A percentile compares a stretch with the other conserved stretches of the same genome.
Evolutionary conservation across 2,329 filamentous ascomycete genomes (phyloP).

Genomic region (Fusarium luffae): DNA sequence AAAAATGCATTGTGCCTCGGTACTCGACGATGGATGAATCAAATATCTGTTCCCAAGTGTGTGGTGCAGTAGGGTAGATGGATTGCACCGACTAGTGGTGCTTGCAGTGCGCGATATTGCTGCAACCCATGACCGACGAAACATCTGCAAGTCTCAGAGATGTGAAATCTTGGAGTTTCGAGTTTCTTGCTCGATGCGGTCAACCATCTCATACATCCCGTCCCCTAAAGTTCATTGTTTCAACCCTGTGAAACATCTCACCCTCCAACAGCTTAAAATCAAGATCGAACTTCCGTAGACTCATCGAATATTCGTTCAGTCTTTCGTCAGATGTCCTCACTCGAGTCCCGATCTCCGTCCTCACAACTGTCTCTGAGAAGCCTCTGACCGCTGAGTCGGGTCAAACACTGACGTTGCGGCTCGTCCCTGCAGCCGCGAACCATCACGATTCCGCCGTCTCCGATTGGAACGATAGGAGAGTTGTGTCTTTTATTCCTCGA

Average conservation of each 20-base stretch:
- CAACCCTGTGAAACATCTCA: constrained; percentile 33
- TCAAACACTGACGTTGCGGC: constrained; percentile 26
- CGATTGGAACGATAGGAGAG: not conserved
- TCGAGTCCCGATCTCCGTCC: constrained; percentile 17
- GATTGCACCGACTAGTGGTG: not conserved
- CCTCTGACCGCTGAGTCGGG: constrained; percentile 15
- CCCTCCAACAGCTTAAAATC: constrained; percentile 18
- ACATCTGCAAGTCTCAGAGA: constrained; percentile 18
- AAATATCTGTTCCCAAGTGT: not conserved
- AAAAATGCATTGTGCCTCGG: constrained; percentile 3
- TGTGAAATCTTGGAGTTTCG: constrained; percentile 8
- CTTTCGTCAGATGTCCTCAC: constrained; percentile 21
- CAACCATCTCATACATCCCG: constrained; percentile 5
- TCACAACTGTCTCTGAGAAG: constrained; percentile 2
- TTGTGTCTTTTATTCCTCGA: not conserved
- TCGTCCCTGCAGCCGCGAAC: constrained; percentile 29
- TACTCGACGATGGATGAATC: constrained; percentile 1
- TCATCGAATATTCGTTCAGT: constrained; percentile 24
- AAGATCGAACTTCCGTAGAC: constrained; percentile 33
- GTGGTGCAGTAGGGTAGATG: not conserved
- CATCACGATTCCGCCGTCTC: not conserved
- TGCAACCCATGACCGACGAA: not conserved
- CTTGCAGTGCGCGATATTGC: constrained; percentile 14
- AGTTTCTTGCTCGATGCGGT: constrained; percentile 5
- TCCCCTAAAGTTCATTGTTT: constrained; percentile 13